These are phyloP conservation scores for Fraxinus nigra DNA, from an alignment of 305 asterid genomes.

Conservation along the genomic window DNA sequence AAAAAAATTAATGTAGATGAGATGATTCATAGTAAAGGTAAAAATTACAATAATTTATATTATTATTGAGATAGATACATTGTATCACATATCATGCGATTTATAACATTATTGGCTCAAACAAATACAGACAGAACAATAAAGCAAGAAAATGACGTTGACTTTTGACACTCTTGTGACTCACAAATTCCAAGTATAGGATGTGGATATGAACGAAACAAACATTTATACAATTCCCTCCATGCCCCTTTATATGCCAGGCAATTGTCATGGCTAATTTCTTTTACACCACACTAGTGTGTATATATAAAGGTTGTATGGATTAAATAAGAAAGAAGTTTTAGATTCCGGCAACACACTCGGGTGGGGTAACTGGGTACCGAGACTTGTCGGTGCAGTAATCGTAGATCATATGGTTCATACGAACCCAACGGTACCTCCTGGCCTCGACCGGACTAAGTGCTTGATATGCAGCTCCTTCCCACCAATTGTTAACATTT, in stretches of 20 bases:
- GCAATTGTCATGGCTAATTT: not conserved
- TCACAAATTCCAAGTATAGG: not conserved
- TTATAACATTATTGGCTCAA: constrained; percentile 26
- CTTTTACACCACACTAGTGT: not conserved
- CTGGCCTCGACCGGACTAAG: constrained; percentile 45
- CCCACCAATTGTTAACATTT: constrained; percentile 66
- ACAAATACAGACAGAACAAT: constrained; percentile 14
- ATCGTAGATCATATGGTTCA: constrained; percentile 59
- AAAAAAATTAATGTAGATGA: not conserved
- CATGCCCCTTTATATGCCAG: constrained; percentile 16
- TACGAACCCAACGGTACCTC: constrained; percentile 61
- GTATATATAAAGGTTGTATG: not conserved
- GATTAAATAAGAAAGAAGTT: not conserved
- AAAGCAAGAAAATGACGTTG: constrained; percentile 26
- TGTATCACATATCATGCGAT: constrained; percentile 22
- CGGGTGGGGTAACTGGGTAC: constrained; percentile 51
- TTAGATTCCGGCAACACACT: constrained; percentile 59
- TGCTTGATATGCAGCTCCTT: constrained; percentile 44
- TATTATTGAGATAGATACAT: constrained; percentile 4
- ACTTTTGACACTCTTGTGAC: not conserved
- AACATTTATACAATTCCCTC: constrained; percentile 12
- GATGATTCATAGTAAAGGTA: not conserved
- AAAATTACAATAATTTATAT: not conserved
- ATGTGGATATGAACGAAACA: not conserved
- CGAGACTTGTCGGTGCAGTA: constrained; percentile 70